Base-by-base conservation (phyloP, 257 asterid species). In the Ehretia macrophylla region DNA sequence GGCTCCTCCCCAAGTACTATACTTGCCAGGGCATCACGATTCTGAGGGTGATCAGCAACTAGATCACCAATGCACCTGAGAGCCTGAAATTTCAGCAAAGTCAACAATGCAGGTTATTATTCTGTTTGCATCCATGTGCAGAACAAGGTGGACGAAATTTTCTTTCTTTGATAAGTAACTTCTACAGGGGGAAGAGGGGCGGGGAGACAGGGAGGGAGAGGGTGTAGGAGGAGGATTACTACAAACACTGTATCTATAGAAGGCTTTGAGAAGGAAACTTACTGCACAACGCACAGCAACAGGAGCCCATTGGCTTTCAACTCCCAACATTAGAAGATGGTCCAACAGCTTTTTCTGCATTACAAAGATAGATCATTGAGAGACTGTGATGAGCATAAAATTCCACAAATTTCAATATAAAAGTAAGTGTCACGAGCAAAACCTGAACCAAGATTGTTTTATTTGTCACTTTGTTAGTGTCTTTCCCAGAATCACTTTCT, bases 291-390 rank as follows among this genome's bases (percentile, higher is more conserved):
- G 98, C 48, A 88, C 82, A 71, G 95, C 78, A 58, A 88, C 88
- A 46, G 97, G 95, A 62, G 98, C 95, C 98, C 98, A 85, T 63
- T 84, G 98, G 80, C 92, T 88, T 81, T 91, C 98, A 64, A 91
- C 95, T 72, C 95, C 97, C 75, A 91, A 67, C 98, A 91, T 69
- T 65, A 91, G 64, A 62, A 92, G 87, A 80, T 92, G 83, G 77
- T 84, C 93, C 80, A 88, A 56, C 60, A 81, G 77, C 77, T 81
- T 92, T 68, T 86, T 92, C 98, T 88, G 64, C 74, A 79, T 58
- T 20, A 60, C 59, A 32, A 32, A n/a, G 75, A 51, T 38, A 62
- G 54, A 49, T 11, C n/a, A 60, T 1, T 17, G 14, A 17, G 46
- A 21, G 51, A 32, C 64, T 27, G 50, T 27, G 57, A 57, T 58